Conservation (phyloP, 768 basidiomycete genomes). For the Boletus speciosus region DNA sequence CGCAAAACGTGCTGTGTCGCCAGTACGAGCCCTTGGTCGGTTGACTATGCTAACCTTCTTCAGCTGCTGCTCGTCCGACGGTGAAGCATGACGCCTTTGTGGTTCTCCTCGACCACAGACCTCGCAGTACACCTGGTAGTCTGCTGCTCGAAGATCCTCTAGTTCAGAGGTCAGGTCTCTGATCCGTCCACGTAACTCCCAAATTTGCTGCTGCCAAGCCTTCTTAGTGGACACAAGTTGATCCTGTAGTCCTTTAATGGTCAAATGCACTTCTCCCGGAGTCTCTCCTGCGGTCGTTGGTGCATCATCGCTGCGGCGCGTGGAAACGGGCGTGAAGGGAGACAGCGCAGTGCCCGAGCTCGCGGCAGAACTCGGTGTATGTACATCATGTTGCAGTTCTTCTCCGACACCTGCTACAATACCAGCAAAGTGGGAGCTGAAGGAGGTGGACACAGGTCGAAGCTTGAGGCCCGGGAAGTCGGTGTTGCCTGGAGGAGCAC, state of each 20-base stretch:
- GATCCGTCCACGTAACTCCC: conserved; percentile 74
- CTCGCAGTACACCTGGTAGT: conserved; percentile 49
- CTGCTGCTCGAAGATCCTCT: conserved; percentile 47
- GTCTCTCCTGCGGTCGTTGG: conserved; percentile 20
- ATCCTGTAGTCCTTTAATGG: conserved; percentile 56
- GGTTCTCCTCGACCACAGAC: conserved; percentile 54
- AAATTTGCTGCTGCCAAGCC: conserved; percentile 69
- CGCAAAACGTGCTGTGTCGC: conserved; percentile 59
- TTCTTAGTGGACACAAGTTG: conserved; percentile 55
- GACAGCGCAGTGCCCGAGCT: conserved; percentile 42
- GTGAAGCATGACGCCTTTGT: conserved; percentile 7
- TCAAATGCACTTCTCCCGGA: conserved; percentile 41
- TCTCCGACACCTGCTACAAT: conserved; percentile 30
- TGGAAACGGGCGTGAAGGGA: conserved; percentile 44
- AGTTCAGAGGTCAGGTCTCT: conserved; percentile 68
- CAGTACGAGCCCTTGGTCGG: conserved; percentile 66
- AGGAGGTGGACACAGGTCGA: conserved; percentile 72
- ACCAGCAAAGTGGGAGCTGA: conserved; percentile 64
- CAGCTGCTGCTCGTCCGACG: conserved; percentile 17
- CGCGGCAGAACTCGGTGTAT: conserved; percentile 48
- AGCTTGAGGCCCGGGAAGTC: conserved; percentile 67
- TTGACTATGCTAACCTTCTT: conserved; percentile 46
- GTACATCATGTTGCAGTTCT: conserved; percentile 39
- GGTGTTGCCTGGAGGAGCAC: conserved; percentile 60
- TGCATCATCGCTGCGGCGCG: conserved; percentile 34